These are phyloP conservation scores for Pleurotus citrinopileatus DNA, from an alignment of 768 basidiomycete species.

Conservation along the genomic window DNA sequence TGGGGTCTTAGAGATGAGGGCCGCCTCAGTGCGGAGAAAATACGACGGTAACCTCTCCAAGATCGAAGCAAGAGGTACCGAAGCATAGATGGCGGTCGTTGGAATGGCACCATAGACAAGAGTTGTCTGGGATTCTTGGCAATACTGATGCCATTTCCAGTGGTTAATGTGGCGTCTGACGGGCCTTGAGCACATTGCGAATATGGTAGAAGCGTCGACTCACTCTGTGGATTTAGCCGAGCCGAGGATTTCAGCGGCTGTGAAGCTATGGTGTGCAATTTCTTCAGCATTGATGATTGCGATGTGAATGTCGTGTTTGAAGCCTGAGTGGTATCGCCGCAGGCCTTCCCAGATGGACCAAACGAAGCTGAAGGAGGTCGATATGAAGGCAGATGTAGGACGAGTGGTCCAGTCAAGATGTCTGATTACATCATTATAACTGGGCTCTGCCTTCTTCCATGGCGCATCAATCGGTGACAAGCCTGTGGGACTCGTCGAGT, in stretches of 20 bases:
- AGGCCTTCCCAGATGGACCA: constrained; percentile 86
- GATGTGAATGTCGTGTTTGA: constrained; percentile 77
- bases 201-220: constrained; percentile 19
- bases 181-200: not conserved
- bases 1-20: constrained; percentile 21
- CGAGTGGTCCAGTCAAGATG: constrained; percentile 83
- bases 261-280: constrained; percentile 54
- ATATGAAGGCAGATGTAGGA: constrained; percentile 64
- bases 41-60: constrained; percentile 72
- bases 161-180: constrained; percentile 57
- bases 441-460: constrained; percentile 23
- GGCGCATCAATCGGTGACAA: constrained; percentile 22
- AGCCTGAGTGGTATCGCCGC: constrained; percentile 64
- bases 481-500: constrained; percentile 31
- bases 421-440: constrained; percentile 61
- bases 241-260: constrained; percentile 62
- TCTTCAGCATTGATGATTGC: constrained; percentile 72
- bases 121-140: constrained; percentile 73
- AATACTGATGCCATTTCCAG: constrained; percentile 77
- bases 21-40: constrained; percentile 38
- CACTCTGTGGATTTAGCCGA: constrained; percentile 54
- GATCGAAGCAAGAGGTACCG: constrained; percentile 63
- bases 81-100: constrained; percentile 60
- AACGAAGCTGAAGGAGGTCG: constrained; percentile 76
- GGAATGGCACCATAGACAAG: constrained; percentile 72